These are phyloP conservation scores for Talaromyces borbonicus DNA, from an alignment of 495 filamentous ascomycete genomes.

Conservation along the genomic window DNA sequence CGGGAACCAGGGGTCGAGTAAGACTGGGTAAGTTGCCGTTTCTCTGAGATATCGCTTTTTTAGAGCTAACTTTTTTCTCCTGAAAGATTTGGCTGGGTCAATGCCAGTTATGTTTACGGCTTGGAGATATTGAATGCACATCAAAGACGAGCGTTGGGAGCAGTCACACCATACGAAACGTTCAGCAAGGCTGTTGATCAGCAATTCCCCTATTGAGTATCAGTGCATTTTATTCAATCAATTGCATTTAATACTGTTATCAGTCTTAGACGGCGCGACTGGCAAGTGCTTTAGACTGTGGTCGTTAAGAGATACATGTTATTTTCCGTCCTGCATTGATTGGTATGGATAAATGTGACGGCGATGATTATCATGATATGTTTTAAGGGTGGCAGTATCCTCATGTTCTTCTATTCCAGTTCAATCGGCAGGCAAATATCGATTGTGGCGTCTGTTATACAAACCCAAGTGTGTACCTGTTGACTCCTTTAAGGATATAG, in stretches of 20 bases:
- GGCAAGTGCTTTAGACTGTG: too few relatives aligned
- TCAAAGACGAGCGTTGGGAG: constrained; percentile 74
- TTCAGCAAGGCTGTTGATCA: constrained; percentile 36
- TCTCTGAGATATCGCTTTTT: neutral
- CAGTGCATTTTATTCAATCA: neutral
- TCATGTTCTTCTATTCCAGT: too few relatives aligned
- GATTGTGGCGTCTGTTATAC: too few relatives aligned
- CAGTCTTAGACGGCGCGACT: neutral
- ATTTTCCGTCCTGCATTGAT: too few relatives aligned
- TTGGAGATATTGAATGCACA: constrained; percentile 74
- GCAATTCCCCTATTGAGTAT: constrained; percentile 15
- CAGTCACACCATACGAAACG: constrained; percentile 71
- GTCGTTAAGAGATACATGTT: too few relatives aligned
- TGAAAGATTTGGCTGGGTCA: constrained; percentile 99
- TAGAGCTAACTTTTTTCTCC: constrained; percentile 19
- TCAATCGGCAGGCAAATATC: too few relatives aligned
- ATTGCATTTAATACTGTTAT: neutral
- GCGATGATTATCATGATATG: too few relatives aligned
- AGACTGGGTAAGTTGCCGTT: constrained; percentile 70
- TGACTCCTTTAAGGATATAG: too few relatives aligned
- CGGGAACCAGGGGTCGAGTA: constrained; percentile 86
- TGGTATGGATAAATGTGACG: too few relatives aligned
- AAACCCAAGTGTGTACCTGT: too few relatives aligned
- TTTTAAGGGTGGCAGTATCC: too few relatives aligned
- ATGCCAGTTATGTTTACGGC: constrained; percentile 89